Conservation (phyloP, 345 rosid species). For the Populus tremula region DNA sequence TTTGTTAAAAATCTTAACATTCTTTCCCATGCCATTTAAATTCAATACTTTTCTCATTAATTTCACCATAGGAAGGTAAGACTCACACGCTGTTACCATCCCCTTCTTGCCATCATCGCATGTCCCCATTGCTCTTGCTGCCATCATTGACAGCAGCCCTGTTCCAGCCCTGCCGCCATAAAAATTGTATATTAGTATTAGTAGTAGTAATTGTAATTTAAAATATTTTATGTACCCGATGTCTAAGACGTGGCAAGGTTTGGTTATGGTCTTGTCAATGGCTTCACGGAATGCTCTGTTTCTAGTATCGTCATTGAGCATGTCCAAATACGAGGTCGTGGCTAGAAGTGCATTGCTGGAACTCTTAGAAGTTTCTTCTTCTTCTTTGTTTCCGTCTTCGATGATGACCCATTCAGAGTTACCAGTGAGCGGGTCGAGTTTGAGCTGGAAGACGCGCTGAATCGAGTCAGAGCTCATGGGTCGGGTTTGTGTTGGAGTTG, state of each 20-base stretch:
- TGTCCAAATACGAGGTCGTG: slow-evolving; percentile 65
- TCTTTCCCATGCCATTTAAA: slow-evolving; percentile 59
- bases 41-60: slow-evolving; percentile 80
- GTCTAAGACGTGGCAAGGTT: slow-evolving; percentile 85
- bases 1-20: slow-evolving; percentile 56
- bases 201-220: not conserved
- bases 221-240: slow-evolving; percentile 50
- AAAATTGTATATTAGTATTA: not conserved
- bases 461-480: slow-evolving; percentile 47
- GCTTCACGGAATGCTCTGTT: slow-evolving; percentile 54
- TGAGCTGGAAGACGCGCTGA: slow-evolving; percentile 59
- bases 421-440: slow-evolving; percentile 57
- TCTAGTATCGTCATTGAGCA: slow-evolving; percentile 65
- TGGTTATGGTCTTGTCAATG: slow-evolving; percentile 52
- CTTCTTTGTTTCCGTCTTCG: slow-evolving; percentile 38
- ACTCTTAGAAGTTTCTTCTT: slow-evolving; percentile 13
- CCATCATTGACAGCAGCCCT: slow-evolving; percentile 94
- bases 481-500: slow-evolving; percentile 11
- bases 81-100: slow-evolving; percentile 78
- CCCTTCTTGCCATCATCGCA: slow-evolving; percentile 31
- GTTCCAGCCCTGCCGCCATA: slow-evolving; percentile 78
- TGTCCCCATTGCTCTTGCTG: slow-evolving; percentile 58
- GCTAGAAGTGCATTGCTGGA: slow-evolving; percentile 43
- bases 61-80: slow-evolving; percentile 93
- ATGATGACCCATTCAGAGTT: slow-evolving; percentile 67